These are phyloP conservation scores for Globisporangium carolinianum DNA, from an alignment of 352 stramenopile species.

Conservation along the genomic window DNA sequence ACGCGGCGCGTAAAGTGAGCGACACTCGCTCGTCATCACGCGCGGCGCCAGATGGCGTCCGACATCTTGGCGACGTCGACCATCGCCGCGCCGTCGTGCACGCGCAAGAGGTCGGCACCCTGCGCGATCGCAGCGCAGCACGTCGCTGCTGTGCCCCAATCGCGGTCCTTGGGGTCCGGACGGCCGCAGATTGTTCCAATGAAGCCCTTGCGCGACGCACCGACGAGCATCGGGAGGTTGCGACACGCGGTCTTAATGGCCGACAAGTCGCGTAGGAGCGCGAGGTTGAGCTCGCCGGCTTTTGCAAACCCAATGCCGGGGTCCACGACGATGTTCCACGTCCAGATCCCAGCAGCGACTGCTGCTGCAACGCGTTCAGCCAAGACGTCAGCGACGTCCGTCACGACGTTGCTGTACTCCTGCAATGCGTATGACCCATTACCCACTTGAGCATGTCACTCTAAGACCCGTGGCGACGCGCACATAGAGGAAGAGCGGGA, in stretches of 20 bases:
- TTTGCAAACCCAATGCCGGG: constrained; percentile 98
- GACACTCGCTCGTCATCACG: not conserved
- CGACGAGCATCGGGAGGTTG: constrained; percentile 69
- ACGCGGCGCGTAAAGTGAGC: no score
- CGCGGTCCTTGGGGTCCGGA: constrained; percentile 77
- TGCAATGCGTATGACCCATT: constrained; percentile 11
- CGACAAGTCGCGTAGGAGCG: constrained; percentile 79
- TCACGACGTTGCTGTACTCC: constrained; percentile 88
- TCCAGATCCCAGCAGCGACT: constrained; percentile 81
- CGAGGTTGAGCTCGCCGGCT: constrained; percentile 86
- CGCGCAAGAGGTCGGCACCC: constrained; percentile 89
- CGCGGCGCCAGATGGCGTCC: constrained; percentile 84
- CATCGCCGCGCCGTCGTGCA: constrained; percentile 92
- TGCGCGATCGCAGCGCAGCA: constrained; percentile 75
- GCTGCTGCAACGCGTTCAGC: constrained; percentile 61
- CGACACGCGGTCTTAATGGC: constrained; percentile 40
- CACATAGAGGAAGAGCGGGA: not conserved
- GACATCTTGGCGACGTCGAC: constrained; percentile 88
- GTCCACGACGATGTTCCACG: constrained; percentile 95
- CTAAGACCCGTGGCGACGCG: no score
- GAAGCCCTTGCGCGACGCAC: constrained; percentile 96
- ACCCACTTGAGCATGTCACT: no score
- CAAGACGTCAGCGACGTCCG: constrained; percentile 83
- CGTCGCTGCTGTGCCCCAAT: constrained; percentile 92
- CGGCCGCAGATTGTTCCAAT: constrained; percentile 91